A percentile compares a stretch with the other conserved stretches of the same genome.
phyloP scores from a whole-genome alignment of 2,329 filamentous ascomycete genomes.

The Lasiodiplodia theobromae region DNA sequence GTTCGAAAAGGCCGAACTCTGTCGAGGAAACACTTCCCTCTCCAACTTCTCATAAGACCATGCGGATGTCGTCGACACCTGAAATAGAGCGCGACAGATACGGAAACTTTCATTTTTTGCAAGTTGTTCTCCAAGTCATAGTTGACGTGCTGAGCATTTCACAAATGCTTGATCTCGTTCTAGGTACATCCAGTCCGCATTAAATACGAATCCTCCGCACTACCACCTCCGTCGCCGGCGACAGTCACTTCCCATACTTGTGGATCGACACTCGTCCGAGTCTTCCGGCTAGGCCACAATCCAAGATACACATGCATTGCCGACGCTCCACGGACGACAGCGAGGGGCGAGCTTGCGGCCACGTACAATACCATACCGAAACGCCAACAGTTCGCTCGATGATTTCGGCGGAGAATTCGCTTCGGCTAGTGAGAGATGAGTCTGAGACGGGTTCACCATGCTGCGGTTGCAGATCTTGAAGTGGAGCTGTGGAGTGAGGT shows the following conservation, averaged over 20 bases:
- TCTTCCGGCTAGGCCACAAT: not conserved
- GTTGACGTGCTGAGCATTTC: not conserved
- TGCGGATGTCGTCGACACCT: not conserved
- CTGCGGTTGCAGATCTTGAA: too few relatives aligned
- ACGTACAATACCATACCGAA: too few relatives aligned
- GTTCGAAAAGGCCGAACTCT: not conserved
- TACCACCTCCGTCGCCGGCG: not conserved
- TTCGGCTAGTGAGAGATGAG: too few relatives aligned
- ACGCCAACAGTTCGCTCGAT: too few relatives aligned
- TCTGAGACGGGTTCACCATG: too few relatives aligned
- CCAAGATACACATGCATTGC: not conserved
- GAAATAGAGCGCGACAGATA: too few relatives aligned
- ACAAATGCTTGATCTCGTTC: not conserved
- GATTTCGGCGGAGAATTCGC: too few relatives aligned
- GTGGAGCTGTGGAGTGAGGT: too few relatives aligned
- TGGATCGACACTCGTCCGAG: not conserved
- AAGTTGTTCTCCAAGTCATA: not conserved
- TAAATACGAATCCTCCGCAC: not conserved
- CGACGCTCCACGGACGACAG: not conserved
- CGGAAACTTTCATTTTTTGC: too few relatives aligned
- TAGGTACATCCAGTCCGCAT: not conserved
- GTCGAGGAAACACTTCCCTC: not conserved
- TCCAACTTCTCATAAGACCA: not conserved
- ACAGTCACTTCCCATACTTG: not conserved
- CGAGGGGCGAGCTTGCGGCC: too few relatives aligned